Base-by-base conservation (phyloP, 495 filamentous ascomycete genomes). In the Xanthoparmelia taractica region DNA sequence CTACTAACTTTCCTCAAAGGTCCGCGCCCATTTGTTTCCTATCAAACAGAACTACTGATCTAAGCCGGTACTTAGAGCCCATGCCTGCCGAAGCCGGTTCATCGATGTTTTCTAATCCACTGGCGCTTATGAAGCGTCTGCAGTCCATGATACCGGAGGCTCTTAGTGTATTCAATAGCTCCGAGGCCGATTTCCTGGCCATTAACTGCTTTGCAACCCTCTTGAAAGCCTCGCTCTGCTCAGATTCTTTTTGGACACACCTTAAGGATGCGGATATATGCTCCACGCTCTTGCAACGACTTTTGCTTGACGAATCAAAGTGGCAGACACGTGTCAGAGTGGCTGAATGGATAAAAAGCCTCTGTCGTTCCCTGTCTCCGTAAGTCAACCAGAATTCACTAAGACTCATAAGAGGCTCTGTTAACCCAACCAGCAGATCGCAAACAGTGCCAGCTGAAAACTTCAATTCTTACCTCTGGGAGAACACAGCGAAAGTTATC, bases 221-320 rank as follows among this genome's bases (percentile, higher is more conserved):
- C 4, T 73, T 91, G 0, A 84, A 90, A 70, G 83, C 79, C 20
- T 89, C 86, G 48, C 73, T 85, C 17, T 78, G 84, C 54, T 87
- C 82, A 59, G 64, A 72, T 15, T 61, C 67, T 0, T 80, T 91
- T 65, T 90, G 88, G 87, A 62, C 69, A 4, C 74, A 76, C 7
- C 82, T 91, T 64, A 80, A 78, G 29, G 68, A 73, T 15, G 70
- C 74, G 29, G 60, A 66, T 13, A 70, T 80, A 37, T 78, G 85
- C 54, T 72, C 75, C 36, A 60, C 67, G 20, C 67, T 85, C 29
- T 61, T 82, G 41, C 47, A 71, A 56, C 65, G 57, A 48, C 66
- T 77, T 33, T 68, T 81, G 27, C 70, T 81, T 15, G 69, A 69
- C 12, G 76, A 81, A 65, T 48, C 61, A 20, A 71, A 76, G 43